phyloP scores from a whole-genome alignment of 768 basidiomycete genomes.

The Imleria badia region DNA sequence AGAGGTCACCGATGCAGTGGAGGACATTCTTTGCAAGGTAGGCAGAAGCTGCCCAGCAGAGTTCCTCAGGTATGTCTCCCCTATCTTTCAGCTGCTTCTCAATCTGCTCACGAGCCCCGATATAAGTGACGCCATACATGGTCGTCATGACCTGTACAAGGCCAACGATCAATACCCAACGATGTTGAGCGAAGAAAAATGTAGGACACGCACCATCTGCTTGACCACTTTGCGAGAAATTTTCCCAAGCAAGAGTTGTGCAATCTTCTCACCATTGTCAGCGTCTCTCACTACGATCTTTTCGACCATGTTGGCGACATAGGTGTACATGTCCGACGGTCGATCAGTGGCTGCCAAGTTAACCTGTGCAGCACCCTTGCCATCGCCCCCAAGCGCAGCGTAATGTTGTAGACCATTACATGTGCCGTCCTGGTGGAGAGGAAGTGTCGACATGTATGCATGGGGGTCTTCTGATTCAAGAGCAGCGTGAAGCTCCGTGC shows the following conservation, averaged over 20 bases:
- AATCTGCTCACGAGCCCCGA: constrained; percentile 95
- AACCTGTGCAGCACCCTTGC: constrained; percentile 85
- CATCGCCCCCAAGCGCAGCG: constrained; percentile 94
- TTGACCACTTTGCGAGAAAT: constrained; percentile 94
- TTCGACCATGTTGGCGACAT: constrained; percentile 87
- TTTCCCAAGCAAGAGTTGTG: constrained; percentile 67
- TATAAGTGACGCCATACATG: constrained; percentile 94
- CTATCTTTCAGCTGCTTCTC: constrained; percentile 82
- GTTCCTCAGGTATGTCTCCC: constrained; percentile 67
- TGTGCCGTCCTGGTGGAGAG: constrained; percentile 96
- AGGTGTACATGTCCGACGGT: constrained; percentile 94
- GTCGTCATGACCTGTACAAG: constrained; percentile 90
- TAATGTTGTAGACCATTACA: constrained; percentile 99
- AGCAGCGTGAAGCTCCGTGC: constrained; percentile 81
- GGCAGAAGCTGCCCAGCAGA: constrained; percentile 69
- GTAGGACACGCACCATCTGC: constrained; percentile 68
- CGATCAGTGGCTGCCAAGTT: constrained; percentile 82
- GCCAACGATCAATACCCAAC: neutral
- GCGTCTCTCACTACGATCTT: constrained; percentile 57
- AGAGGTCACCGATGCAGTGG: constrained; percentile 84
- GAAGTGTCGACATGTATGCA: constrained; percentile 64
- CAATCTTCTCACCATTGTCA: constrained; percentile 49
- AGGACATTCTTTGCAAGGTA: constrained; percentile 85
- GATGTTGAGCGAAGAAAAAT: neutral
- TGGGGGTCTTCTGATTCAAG: constrained; percentile 65